A percentile compares a stretch with the other conserved stretches of the same genome.
Evolutionary conservation across 1,284 basidiomycete species (phyloP).

Genomic region (Moesziomyces sp.): DNA sequence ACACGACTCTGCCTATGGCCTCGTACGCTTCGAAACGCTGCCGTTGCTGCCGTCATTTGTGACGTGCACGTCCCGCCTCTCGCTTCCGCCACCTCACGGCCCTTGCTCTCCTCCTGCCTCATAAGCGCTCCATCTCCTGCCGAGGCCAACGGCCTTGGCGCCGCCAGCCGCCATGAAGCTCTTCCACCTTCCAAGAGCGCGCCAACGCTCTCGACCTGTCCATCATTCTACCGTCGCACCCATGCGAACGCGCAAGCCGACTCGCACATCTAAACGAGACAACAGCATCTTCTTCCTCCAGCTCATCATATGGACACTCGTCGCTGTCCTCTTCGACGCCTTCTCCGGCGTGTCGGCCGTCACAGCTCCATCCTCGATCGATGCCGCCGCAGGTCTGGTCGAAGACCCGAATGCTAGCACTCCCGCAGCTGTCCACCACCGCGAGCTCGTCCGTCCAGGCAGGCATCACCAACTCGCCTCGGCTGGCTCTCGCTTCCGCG

Average conservation of each 20-base stretch:
- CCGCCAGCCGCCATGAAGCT: conserved; percentile 26
- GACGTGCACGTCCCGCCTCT: conserved; percentile 7
- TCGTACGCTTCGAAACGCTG: background rate
- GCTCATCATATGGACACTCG: conserved; percentile 32
- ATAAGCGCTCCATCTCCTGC: background rate
- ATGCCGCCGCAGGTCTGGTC: conserved; percentile 3
- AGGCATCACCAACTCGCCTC: conserved; percentile 19
- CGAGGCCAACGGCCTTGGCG: conserved; percentile 21
- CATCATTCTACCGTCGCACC: background rate
- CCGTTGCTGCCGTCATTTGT: conserved; percentile 1
- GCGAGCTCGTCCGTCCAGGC: conserved; percentile 22
- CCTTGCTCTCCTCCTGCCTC: background rate
- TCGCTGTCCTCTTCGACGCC: conserved; percentile 22
- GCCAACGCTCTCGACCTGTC: conserved; percentile 23
- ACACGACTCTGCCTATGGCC: conserved; percentile 9
- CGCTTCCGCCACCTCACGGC: background rate
- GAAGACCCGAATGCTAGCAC: conserved; percentile 23
- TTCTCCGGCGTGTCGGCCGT: conserved; percentile 17
- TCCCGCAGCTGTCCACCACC: conserved; percentile 10
- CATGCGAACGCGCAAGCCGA: background rate
- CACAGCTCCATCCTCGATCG: background rate
- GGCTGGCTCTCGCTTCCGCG: conserved; percentile 30
- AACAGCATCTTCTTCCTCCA: conserved; percentile 25
- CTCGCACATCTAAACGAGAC: background rate
- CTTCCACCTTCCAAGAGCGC: conserved; percentile 20